phyloP scores from a whole-genome alignment of 176 grass and related monocot species.

The Puya raimondii region DNA sequence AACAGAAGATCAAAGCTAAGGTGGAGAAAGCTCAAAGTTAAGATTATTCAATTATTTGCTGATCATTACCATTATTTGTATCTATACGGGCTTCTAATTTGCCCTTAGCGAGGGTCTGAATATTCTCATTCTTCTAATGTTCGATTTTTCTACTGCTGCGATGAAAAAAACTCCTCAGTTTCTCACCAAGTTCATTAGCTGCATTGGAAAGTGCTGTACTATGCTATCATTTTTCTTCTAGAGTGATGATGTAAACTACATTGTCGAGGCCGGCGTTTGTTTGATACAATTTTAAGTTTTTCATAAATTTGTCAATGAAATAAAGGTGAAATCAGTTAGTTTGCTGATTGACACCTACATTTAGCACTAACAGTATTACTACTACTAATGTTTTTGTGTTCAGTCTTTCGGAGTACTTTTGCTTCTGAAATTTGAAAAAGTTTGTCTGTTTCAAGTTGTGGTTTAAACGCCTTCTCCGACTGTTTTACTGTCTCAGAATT shows the following conservation, averaged over 20 bases:
- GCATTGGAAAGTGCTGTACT: neutral
- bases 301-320: no score
- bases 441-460: no score
- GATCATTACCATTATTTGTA: neutral
- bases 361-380: no score
- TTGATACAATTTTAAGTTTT: no score
- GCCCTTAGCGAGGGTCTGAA: neutral
- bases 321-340: no score
- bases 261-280: no score
- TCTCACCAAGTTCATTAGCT: neutral
- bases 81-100: neutral
- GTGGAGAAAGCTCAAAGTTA: slow-evolving; percentile 76
- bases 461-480: no score
- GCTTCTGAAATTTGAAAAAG: no score
- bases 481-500: no score
- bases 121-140: neutral
- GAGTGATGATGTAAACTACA: neutral
- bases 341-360: no score
- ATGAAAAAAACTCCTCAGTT: neutral
- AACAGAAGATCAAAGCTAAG: slow-evolving; percentile 90
- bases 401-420: no score
- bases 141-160: neutral
- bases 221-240: neutral
- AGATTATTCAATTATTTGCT: slow-evolving; percentile 14
- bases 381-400: no score